Evolutionary conservation across 202 grass and related monocot species (phyloP).

Genomic region (Sporobolus alterniflorus): DNA sequence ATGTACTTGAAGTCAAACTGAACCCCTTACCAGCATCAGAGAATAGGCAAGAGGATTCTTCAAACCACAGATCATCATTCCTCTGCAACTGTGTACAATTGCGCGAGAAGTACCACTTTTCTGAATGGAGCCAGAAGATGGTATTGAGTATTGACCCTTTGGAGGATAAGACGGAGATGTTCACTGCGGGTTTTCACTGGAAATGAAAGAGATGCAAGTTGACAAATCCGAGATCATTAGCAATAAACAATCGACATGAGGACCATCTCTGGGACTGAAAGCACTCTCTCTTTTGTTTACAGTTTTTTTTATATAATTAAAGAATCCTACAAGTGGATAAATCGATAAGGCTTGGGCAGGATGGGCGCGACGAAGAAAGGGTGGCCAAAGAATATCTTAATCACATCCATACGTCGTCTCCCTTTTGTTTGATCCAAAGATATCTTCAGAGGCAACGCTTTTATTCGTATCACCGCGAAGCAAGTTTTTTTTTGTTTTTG

Average conservation of each 20-base stretch:
- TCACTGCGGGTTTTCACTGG: neutral
- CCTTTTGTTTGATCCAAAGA: neutral
- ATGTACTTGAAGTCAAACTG: neutral
- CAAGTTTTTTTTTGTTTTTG: too few relatives aligned
- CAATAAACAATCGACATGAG: conserved; percentile 12
- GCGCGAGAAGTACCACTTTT: neutral
- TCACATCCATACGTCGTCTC: neutral
- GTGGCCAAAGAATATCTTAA: neutral
- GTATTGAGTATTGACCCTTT: neutral
- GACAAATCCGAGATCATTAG: neutral
- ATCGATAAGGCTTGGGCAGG: neutral
- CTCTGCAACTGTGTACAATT: neutral
- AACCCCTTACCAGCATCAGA: neutral
- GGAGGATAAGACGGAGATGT: conserved; percentile 36
- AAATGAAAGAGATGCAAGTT: neutral
- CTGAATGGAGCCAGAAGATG: neutral
- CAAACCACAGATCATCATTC: neutral
- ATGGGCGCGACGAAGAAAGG: neutral
- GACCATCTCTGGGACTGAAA: neutral
- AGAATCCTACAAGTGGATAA: neutral
- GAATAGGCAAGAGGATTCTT: neutral
- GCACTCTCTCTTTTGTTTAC: neutral
- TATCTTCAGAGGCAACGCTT: neutral
- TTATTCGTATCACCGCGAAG: neutral
- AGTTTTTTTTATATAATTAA: conserved; percentile 3